phyloP scores from a whole-genome alignment of 805 yeast species.

The Yarrowia divulgata region DNA sequence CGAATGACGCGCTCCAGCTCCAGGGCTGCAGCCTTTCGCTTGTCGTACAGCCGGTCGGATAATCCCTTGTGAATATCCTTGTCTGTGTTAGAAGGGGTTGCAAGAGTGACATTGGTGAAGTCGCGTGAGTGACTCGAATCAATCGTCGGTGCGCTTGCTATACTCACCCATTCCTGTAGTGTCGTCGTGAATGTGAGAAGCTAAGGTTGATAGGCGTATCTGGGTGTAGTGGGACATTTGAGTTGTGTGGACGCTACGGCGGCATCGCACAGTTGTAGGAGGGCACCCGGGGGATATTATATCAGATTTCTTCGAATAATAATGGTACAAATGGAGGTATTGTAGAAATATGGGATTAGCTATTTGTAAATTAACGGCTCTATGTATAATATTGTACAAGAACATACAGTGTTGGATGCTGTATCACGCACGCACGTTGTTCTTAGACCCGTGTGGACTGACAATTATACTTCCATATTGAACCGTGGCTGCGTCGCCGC shows the following conservation, averaged over 20 bases:
- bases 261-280: too few relatives aligned
- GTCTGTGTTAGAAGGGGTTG: slow-evolving; percentile 52
- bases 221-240: slow-evolving; percentile 20
- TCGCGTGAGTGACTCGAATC: neutral
- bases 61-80: slow-evolving; percentile 71
- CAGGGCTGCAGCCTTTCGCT: slow-evolving; percentile 75
- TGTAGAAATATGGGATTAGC: too few relatives aligned
- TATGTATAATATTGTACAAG: too few relatives aligned
- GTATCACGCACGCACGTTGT: too few relatives aligned
- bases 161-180: slow-evolving; percentile 27
- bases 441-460: too few relatives aligned
- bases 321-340: too few relatives aligned
- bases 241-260: slow-evolving; percentile 1
- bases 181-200: slow-evolving; percentile 17
- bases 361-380: too few relatives aligned
- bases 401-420: too few relatives aligned
- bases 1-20: slow-evolving; percentile 75
- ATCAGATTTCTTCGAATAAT: too few relatives aligned
- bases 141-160: neutral
- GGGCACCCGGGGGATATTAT: too few relatives aligned
- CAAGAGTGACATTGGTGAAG: neutral
- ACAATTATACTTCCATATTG: neutral
- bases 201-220: slow-evolving; percentile 35
- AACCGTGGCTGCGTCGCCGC: too few relatives aligned
- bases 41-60: slow-evolving; percentile 76